Base-by-base conservation (phyloP, 2,329 filamentous ascomycete genomes). In the Cercospora sp. region DNA sequence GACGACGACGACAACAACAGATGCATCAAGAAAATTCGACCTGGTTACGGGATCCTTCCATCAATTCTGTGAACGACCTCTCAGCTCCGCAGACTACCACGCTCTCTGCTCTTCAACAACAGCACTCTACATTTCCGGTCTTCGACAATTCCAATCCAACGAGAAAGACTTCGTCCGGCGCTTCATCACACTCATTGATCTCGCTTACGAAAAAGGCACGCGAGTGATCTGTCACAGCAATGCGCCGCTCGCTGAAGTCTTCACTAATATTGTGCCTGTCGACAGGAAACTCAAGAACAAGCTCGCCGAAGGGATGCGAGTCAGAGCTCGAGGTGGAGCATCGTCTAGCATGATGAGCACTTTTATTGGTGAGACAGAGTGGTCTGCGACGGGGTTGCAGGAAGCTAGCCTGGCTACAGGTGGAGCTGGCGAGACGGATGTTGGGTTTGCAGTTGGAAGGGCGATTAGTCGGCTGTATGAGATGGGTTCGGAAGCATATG, bases 1-100 rank as follows among this genome's bases (percentile, higher is more conserved):
- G 23, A 13, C 33, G 28, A 13, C 33, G 28, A 31, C 12, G 3
- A 55, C 16, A 30, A 36, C n/a, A 10, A 66, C 64, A 60, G 23
- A 51, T 53, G n/a, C n/a, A 53, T 16, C 30, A 28, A 48, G 36
- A 31, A 59, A 20, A 31, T 63, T 70, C 9, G 55, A 16, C 13
- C 30, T 65, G 5, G 57, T 70, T 30, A 67, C 61, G 63, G 91
- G 90, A 84, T 84, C 85, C 7, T 94, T 93, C 73, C 74, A 82
- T 10, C 84, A 89, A 18, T 84, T 94, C 1, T 91, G 91, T 61
- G 84, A 84, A 67, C 79, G 77, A 9, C 82, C 83, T 3, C 88
- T 92, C 45, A 91, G 91, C 0, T 90, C 91, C 0, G 91, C 91
- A 53, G 91, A 94, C 79, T 94, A 93, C 78, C 90, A 92, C 77